Evolutionary conservation across 805 yeast genomes (phyloP).

Genomic region (Blastobotrys americana): DNA sequence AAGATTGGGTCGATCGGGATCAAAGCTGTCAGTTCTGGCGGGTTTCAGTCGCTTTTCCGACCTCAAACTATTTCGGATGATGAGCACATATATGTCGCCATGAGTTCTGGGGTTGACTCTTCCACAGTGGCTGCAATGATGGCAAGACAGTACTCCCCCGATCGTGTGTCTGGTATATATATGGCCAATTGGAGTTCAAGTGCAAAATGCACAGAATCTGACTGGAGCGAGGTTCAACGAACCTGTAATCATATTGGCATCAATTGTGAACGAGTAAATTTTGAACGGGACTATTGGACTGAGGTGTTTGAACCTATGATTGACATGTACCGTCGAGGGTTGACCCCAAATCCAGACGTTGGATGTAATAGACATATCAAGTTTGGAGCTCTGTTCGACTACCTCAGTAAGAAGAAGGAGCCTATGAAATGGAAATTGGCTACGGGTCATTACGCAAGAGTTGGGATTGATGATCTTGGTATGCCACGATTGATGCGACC

Average conservation of each 20-base stretch:
- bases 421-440: constrained; percentile 68
- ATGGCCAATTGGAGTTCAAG: constrained; percentile 81
- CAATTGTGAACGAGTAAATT: constrained; percentile 67
- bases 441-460: constrained; percentile 49
- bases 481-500: constrained; percentile 51
- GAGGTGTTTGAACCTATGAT: constrained; percentile 93
- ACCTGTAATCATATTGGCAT: constrained; percentile 57
- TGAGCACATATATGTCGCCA: constrained; percentile 73
- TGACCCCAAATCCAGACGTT: constrained; percentile 93
- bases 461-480: constrained; percentile 29
- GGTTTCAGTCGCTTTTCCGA: too few relatives aligned
- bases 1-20: too few relatives aligned
- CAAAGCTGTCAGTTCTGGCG: too few relatives aligned
- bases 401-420: constrained; percentile 29
- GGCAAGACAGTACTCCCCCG: constrained; percentile 34
- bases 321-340: constrained; percentile 56
- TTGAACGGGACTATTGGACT: constrained; percentile 89
- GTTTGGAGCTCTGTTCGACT: constrained; percentile 68
- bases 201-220: constrained; percentile 70
- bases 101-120: constrained; percentile 97
- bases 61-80: constrained; percentile 15
- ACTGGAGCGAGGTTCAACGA: constrained; percentile 75
- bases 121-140: constrained; percentile 75
- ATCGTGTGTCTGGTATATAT: constrained; percentile 70
- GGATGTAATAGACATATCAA: constrained; percentile 80